Percentiles rank a stretch among this genome's conserved stretches.
Conservation (phyloP, 495 filamentous ascomycete genomes). For the Penicillium soppii region DNA sequence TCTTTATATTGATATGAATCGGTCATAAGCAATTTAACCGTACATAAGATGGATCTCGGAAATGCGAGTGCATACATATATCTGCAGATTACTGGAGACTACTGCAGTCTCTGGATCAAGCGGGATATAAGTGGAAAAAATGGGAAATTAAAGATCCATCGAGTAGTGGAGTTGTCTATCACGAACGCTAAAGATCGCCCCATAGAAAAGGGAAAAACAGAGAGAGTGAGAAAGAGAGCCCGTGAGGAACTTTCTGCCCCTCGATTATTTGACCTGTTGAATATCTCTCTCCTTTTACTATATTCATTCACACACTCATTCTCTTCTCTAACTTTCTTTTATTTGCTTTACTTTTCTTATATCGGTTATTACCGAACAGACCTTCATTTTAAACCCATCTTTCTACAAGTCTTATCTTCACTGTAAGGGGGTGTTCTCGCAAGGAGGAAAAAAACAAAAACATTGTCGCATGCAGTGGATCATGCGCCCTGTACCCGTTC, state of each 20-base stretch:
- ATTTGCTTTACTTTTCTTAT: constrained; percentile 2
- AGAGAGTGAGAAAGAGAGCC: no score
- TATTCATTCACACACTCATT: constrained; percentile 10
- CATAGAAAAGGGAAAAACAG: constrained; percentile 2
- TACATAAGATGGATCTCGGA: neutral
- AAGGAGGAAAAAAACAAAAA: no score
- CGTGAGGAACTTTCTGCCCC: no score
- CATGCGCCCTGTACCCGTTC: constrained; percentile 27
- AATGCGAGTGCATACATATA: neutral
- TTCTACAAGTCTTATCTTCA: constrained; percentile 8
- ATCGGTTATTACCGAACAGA: neutral
- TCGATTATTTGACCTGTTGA: constrained; percentile 1
- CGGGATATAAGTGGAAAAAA: neutral
- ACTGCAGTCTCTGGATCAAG: no score
- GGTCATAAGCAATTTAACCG: no score
- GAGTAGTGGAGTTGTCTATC: neutral
- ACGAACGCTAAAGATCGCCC: constrained; percentile 20
- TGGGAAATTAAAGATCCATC: constrained; percentile 24
- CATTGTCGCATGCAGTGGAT: constrained; percentile 17
- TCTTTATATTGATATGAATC: no score
- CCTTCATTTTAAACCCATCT: neutral
- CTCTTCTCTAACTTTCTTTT: constrained; percentile 8
- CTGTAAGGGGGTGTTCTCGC: constrained; percentile 27
- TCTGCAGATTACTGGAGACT: no score
- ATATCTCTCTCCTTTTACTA: no score